Evolutionary conservation across 2,329 filamentous ascomycete species (phyloP).

Genomic region (Tolypocladium ophioglossoides): DNA sequence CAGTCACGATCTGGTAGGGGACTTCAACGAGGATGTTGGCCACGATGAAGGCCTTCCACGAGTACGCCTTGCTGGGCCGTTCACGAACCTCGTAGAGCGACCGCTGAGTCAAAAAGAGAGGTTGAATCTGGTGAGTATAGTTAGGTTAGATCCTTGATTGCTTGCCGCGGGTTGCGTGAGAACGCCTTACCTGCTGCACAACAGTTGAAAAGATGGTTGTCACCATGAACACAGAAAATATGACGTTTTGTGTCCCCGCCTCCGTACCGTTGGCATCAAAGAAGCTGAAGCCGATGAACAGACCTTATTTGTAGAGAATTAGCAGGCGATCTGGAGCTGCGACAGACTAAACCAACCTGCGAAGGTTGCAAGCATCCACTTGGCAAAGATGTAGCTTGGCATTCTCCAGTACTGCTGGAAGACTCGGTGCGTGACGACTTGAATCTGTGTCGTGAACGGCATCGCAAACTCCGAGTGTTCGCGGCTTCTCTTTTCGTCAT

Average conservation of each 20-base stretch:
- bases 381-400: slow-evolving; percentile 68
- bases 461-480: slow-evolving; percentile 63
- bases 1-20: slow-evolving; percentile 57
- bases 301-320: slow-evolving; percentile 13
- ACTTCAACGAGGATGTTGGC: slow-evolving; percentile 64
- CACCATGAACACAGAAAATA: slow-evolving; percentile 68
- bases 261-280: slow-evolving; percentile 42
- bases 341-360: slow-evolving; percentile 18
- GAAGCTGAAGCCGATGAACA: slow-evolving; percentile 72
- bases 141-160: slow-evolving; percentile 2
- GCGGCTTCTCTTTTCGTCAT: slow-evolving; percentile 8
- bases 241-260: slow-evolving; percentile 63
- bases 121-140: slow-evolving; percentile 45
- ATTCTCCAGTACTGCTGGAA: slow-evolving; percentile 81
- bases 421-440: slow-evolving; percentile 54
- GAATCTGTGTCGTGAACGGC: slow-evolving; percentile 56
- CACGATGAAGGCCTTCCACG: slow-evolving; percentile 63
- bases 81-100: slow-evolving; percentile 70
- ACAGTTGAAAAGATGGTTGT: slow-evolving; percentile 63
- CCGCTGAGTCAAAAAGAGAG: slow-evolving; percentile 64
- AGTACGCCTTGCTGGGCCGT: slow-evolving; percentile 63
- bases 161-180: slow-evolving; percentile 3
- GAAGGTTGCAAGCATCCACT: slow-evolving; percentile 48
- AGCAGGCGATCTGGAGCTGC: not conserved
- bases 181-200: slow-evolving; percentile 42